Percentiles rank a stretch among this genome's conserved stretches.
phyloP scores from a whole-genome alignment of 345 rosid genomes.

The Arabidopsis suecica region DNA sequence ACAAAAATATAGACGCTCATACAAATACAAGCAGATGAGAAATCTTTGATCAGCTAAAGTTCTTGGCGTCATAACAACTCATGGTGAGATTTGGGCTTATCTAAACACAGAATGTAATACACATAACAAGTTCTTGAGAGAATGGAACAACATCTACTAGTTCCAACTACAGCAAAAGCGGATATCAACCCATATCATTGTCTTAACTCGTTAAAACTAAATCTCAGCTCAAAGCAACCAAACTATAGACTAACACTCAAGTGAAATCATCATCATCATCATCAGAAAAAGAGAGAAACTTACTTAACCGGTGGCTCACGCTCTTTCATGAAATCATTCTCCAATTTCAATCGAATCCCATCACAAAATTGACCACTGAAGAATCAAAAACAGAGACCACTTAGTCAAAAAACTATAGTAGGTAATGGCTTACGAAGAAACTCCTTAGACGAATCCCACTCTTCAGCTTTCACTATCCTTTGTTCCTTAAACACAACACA shows the following conservation, averaged over 20 bases:
- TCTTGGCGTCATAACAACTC: neutral
- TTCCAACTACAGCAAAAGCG: neutral
- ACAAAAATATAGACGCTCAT: no score
- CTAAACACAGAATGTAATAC: neutral
- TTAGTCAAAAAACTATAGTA: no score
- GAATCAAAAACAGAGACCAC: no score
- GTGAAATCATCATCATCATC: neutral
- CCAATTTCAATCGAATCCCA: no score
- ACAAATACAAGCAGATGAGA: no score
- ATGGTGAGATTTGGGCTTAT: constrained; percentile 1
- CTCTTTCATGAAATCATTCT: constrained; percentile 71
- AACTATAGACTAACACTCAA: neutral
- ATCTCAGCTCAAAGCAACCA: constrained; percentile 10
- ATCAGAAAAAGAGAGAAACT: constrained; percentile 41
- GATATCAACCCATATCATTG: no score
- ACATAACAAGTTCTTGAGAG: neutral
- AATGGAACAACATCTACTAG: neutral
- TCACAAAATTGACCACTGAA: no score
- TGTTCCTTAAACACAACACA: constrained; percentile 66
- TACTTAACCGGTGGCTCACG: constrained; percentile 91
- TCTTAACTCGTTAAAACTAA: no score
- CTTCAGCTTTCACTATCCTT: constrained; percentile 72
- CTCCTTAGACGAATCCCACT: constrained; percentile 82
- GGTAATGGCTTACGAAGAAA: constrained; percentile 86
- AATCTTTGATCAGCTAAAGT: neutral